These are phyloP conservation scores for Hypoxylon sp. DNA, from an alignment of 2,329 filamentous ascomycete genomes.

Conservation along the genomic window DNA sequence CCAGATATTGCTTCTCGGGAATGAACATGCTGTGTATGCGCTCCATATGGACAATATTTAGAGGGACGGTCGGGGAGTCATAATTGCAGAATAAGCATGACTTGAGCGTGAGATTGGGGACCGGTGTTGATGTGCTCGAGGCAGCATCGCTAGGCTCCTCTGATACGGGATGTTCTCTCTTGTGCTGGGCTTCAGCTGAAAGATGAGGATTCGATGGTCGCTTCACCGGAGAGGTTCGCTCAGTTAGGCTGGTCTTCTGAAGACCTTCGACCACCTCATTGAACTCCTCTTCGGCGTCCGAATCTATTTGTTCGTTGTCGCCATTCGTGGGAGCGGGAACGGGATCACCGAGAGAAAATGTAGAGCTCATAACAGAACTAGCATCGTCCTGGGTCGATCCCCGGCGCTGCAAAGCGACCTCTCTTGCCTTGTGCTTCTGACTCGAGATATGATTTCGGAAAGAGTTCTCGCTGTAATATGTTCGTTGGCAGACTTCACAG, in stretches of 20 bases:
- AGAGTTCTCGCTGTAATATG: slow-evolving; percentile 96
- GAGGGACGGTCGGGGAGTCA: slow-evolving; percentile 78
- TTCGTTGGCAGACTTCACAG: slow-evolving; percentile 88
- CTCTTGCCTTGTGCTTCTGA: slow-evolving; percentile 85
- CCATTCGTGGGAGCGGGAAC: slow-evolving; percentile 62
- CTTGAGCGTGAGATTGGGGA: slow-evolving; percentile 61
- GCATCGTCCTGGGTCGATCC: slow-evolving; percentile 70
- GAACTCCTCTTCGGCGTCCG: slow-evolving; percentile 81
- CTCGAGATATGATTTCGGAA: slow-evolving; percentile 93
- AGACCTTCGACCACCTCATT: slow-evolving; percentile 83
- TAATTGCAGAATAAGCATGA: slow-evolving; percentile 94
- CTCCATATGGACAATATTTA: slow-evolving; percentile 91
- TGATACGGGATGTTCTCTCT: slow-evolving; percentile 63
- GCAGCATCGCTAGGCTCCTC: slow-evolving; percentile 58
- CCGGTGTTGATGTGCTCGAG: slow-evolving; percentile 61
- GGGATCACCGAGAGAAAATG: slow-evolving; percentile 90
- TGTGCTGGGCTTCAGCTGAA: slow-evolving; percentile 58
- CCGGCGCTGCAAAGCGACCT: slow-evolving; percentile 63
- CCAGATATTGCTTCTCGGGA: slow-evolving; percentile 87
- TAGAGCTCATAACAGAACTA: slow-evolving; percentile 89
- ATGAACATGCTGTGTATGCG: slow-evolving; percentile 96
- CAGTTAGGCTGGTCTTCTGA: slow-evolving; percentile 70
- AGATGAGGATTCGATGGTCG: slow-evolving; percentile 67
- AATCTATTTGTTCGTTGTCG: slow-evolving; percentile 67
- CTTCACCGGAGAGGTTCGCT: slow-evolving; percentile 65